Base-by-base conservation (phyloP, 1,284 basidiomycete genomes). In the Xerocomus alliaceus region DNA sequence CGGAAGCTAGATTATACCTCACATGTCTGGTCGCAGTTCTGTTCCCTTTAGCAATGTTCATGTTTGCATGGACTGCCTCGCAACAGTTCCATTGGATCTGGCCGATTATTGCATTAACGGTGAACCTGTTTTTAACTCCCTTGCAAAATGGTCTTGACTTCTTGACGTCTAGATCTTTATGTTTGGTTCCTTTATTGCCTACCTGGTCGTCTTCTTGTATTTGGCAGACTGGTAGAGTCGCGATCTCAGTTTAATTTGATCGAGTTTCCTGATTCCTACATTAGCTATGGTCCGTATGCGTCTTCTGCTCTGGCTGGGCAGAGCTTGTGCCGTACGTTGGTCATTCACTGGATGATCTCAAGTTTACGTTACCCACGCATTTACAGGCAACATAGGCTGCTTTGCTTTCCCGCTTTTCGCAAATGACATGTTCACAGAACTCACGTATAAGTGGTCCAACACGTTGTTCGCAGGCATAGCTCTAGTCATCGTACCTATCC, bases 251-350 rank as follows among this genome's bases (percentile, higher is more conserved):
- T 10, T 41, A 5, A 13, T 18, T 28, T 12, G 18, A 31, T 37
- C n/a, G 7, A 34, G 44, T 41, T 41, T 29, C n/a, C 44, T 63
- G 41, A 60, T 49, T 35, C 29, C 35, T 46, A 12, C 13, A 46
- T 29, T 46, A 88, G 87, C 68, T 90, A 90, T 67, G 87, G 87
- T 1, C 81, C 86, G 1, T 92, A 87, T 65, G 91, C 91, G 3
- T 90, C 88, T 0, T 91, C 89, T 12, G 90, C 90, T 7, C 76
- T 92, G 15, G 91, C 91, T 0, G 91, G 88, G 0, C 91, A 92
- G 72, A 87, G 87, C 69, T 79, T 92, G 28, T 85, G 82, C 61
- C 82, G 89, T 85, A 78, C 67, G 83, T 78, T 28, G n/a, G 26
- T 22, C 22, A 24, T 41, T 24, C 28, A n/a, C 17, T 5, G 17